A percentile compares a stretch with the other conserved stretches of the same genome.
Evolutionary conservation across 352 stramenopile genomes (phyloP).

Genomic region (Pythium brachiatum): DNA sequence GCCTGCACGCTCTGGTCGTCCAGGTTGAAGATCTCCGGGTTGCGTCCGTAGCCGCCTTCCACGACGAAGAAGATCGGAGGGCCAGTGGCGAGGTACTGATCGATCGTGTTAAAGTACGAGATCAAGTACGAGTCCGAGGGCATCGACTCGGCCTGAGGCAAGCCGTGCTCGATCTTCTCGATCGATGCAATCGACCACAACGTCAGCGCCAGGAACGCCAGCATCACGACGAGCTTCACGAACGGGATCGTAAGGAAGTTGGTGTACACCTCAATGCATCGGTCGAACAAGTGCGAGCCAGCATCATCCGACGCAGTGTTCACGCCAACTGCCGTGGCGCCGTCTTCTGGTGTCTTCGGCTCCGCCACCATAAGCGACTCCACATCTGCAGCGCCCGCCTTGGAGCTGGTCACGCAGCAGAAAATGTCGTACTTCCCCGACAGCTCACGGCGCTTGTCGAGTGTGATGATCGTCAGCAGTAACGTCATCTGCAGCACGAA

Average conservation of each 20-base stretch:
- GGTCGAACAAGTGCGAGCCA: constrained; percentile 38
- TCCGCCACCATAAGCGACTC: not conserved
- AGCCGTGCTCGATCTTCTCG: constrained; percentile 48
- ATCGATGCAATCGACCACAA: constrained; percentile 51
- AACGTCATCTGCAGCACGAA: constrained; percentile 67
- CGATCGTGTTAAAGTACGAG: constrained; percentile 46
- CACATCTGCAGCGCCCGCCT: not conserved
- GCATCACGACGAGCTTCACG: constrained; percentile 61
- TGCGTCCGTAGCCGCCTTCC: constrained; percentile 53
- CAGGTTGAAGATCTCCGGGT: constrained; percentile 38
- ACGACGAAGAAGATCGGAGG: constrained; percentile 66
- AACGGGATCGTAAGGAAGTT: constrained; percentile 36
- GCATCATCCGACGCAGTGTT: not conserved
- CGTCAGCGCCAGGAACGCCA: constrained; percentile 45
- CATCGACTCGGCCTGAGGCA: constrained; percentile 53
- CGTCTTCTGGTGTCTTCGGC: not conserved
- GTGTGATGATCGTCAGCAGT: constrained; percentile 51
- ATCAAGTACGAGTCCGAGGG: constrained; percentile 58
- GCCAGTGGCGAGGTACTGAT: constrained; percentile 46
- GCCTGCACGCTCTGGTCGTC: constrained; percentile 30
- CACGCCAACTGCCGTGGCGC: no score
- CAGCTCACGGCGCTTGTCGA: constrained; percentile 72
- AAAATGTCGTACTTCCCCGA: constrained; percentile 55
- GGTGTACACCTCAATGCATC: constrained; percentile 40
- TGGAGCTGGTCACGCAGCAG: constrained; percentile 32